Percentiles rank a stretch among this genome's conserved stretches.
These are phyloP conservation scores for Conringia planisiliqua DNA, from an alignment of 345 rosid genomes.

Conservation along the genomic window DNA sequence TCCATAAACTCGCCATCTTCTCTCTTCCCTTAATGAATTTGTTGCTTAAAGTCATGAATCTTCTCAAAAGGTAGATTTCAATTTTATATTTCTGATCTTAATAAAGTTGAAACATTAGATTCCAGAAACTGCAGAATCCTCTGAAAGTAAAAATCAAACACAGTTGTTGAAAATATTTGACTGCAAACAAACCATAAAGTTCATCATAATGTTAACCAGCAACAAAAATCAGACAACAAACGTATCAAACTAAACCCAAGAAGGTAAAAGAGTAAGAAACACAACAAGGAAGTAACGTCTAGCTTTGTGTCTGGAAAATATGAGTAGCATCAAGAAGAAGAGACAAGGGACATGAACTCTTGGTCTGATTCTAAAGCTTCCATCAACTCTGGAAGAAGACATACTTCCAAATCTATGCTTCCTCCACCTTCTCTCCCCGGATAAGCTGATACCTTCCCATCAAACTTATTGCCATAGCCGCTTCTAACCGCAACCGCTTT, in stretches of 20 bases:
- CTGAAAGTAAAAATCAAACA: neutral
- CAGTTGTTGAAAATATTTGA: neutral
- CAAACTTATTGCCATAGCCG: conserved; percentile 59
- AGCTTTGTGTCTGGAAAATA: neutral
- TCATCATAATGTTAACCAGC: no score
- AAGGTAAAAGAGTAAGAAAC: neutral
- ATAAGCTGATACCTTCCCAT: conserved; percentile 52
- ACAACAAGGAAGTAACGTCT: neutral
- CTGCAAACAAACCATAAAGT: neutral
- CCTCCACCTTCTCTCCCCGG: conserved; percentile 62
- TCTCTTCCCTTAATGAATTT: neutral
- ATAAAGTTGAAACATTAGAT: conserved; percentile 1
- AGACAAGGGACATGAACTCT: neutral
- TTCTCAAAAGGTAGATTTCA: neutral
- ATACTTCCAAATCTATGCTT: conserved; percentile 64
- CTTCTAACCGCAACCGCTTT: conserved; percentile 63
- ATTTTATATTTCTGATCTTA: neutral
- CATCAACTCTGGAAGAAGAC: conserved; percentile 54
- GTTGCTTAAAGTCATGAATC: conserved; percentile 10
- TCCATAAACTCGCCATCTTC: conserved; percentile 2
- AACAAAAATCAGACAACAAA: neutral
- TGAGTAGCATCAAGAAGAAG: neutral
- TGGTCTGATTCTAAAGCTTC: conserved; percentile 52
- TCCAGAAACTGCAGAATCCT: neutral
- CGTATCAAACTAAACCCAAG: neutral